Percentiles rank a stretch among this genome's conserved stretches.
phyloP scores from a whole-genome alignment of 805 yeast genomes.

The Yamadazyma phyllophila region DNA sequence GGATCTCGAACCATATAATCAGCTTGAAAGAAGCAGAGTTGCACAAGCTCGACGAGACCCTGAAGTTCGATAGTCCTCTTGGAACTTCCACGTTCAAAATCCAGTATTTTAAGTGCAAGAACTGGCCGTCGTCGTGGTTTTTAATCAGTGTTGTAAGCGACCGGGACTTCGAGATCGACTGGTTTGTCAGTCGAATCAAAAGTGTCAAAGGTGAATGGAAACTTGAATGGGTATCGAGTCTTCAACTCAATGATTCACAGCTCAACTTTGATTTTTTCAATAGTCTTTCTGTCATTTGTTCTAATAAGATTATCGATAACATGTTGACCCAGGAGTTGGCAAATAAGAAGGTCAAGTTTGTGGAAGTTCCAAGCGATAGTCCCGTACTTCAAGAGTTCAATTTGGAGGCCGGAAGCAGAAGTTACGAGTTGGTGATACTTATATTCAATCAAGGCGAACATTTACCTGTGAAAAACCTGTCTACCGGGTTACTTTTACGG shows the following conservation, averaged over 20 bases:
- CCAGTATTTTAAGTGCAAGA: conserved; percentile 46
- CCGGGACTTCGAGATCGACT: conserved; percentile 32
- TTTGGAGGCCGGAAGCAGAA: conserved; percentile 7
- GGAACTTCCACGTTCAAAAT: conserved; percentile 10
- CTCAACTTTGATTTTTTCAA: conserved; percentile 34
- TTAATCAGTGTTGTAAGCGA: conserved; percentile 41
- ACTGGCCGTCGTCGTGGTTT: conserved; percentile 61
- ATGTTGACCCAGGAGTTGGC: conserved; percentile 51
- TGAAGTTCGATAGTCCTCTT: not conserved
- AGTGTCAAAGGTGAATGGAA: conserved; percentile 54
- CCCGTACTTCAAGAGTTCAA: conserved; percentile 14
- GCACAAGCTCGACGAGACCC: conserved; percentile 27
- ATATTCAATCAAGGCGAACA: conserved; percentile 11
- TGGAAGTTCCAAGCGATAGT: conserved; percentile 21
- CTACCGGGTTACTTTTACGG: conserved; percentile 32
- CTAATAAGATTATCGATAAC: conserved; percentile 49
- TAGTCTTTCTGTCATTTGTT: conserved; percentile 41
- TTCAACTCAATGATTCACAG: conserved; percentile 9
- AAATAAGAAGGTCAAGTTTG: conserved; percentile 36
- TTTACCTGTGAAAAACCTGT: conserved; percentile 24
- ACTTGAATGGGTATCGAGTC: conserved; percentile 43
- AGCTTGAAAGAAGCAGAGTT: conserved; percentile 49
- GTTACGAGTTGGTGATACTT: conserved; percentile 9
- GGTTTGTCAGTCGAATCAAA: conserved; percentile 55
- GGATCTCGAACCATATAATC: conserved; percentile 62